Conservation (phyloP, 768 basidiomycete genomes). For the Suillus variegatus region DNA sequence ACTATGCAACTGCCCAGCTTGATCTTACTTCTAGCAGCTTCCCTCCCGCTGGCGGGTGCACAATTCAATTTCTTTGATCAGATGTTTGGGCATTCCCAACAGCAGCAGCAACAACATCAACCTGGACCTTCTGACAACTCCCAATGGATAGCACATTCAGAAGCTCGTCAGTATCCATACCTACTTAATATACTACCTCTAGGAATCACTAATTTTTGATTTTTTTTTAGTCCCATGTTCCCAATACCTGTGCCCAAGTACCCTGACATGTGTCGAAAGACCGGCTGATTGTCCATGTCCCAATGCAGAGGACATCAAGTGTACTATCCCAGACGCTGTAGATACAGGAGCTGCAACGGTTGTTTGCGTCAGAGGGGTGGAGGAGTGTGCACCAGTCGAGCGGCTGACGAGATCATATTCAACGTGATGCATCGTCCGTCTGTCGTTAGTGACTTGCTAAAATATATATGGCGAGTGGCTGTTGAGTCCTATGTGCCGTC, state of each 20-base stretch:
- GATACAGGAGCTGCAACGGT: conserved; percentile 58
- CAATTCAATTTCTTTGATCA: conserved; percentile 82
- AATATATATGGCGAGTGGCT: not conserved
- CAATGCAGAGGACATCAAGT: conserved; percentile 73
- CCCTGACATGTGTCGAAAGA: conserved; percentile 59
- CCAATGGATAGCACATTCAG: conserved; percentile 68
- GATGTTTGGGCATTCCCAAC: conserved; percentile 63
- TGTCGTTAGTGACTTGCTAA: not conserved
- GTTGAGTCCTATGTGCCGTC: not conserved
- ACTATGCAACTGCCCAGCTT: conserved; percentile 18
- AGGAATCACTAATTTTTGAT: conserved; percentile 3
- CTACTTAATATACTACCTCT: not conserved
- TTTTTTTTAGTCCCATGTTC: conserved; percentile 63
- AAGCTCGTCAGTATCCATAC: conserved; percentile 51
- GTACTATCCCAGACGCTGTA: conserved; percentile 63
- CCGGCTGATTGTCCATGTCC: conserved; percentile 78
- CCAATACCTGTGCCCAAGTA: conserved; percentile 73
- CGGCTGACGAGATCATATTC: conserved; percentile 34
- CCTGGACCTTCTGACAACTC: conserved; percentile 38
- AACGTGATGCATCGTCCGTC: conserved; percentile 10
- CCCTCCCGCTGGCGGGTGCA: conserved; percentile 42
- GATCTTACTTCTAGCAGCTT: conserved; percentile 18
- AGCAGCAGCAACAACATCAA: conserved; percentile 44
- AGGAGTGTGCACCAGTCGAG: conserved; percentile 65
- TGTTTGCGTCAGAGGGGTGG: conserved; percentile 66